A percentile compares a stretch with the other conserved stretches of the same genome.
phyloP scores from a whole-genome alignment of 306 rosid genomes.

The Adenanthera pavonina region DNA sequence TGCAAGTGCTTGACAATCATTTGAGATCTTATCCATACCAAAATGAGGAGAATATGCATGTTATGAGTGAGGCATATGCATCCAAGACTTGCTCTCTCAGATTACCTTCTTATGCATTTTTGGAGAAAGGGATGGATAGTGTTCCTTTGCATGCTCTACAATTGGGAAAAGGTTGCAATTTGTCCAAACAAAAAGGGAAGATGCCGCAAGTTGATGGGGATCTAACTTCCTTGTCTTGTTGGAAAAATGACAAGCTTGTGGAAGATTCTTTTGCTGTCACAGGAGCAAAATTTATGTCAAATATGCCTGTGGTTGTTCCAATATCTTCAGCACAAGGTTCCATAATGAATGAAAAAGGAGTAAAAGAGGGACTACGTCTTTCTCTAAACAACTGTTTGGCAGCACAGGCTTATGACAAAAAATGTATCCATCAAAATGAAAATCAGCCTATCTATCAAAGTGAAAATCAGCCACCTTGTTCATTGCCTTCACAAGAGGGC shows the following conservation, averaged over 20 bases:
- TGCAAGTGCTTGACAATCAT: constrained; percentile 39
- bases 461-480: constrained; percentile 42
- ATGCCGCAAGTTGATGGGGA: constrained; percentile 47
- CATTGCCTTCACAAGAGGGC: constrained; percentile 49
- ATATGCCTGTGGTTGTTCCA: constrained; percentile 34
- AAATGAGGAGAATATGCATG: constrained; percentile 34
- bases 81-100: constrained; percentile 22
- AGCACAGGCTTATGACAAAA: constrained; percentile 39
- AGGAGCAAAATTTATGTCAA: constrained; percentile 48
- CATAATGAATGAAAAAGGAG: constrained; percentile 45
- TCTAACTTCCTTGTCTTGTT: constrained; percentile 36
- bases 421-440: constrained; percentile 40
- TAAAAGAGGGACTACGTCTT: constrained; percentile 51
- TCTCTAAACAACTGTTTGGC: constrained; percentile 52
- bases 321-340: constrained; percentile 44
- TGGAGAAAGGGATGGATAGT: constrained; percentile 39
- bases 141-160: constrained; percentile 41
- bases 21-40: constrained; percentile 41
- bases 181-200: constrained; percentile 53
- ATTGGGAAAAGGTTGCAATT: constrained; percentile 44
- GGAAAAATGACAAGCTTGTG: constrained; percentile 39
- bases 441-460: constrained; percentile 43
- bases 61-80: constrained; percentile 31
- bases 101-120: constrained; percentile 34
- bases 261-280: constrained; percentile 35